phyloP scores from a whole-genome alignment of 495 filamentous ascomycete species.

The Talaromyces borbonicus region DNA sequence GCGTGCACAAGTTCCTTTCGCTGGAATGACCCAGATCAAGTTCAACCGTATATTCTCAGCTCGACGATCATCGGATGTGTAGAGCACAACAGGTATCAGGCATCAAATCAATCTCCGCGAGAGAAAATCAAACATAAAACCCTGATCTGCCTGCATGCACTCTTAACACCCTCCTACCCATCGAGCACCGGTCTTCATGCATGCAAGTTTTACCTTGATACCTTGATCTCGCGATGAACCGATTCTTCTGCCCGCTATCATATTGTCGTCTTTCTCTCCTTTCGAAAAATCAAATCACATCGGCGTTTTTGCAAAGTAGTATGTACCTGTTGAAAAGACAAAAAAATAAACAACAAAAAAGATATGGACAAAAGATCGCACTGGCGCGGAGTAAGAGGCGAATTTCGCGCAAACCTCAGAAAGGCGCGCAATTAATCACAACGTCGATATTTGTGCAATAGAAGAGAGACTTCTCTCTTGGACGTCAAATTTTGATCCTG shows the following conservation, averaged over 20 bases:
- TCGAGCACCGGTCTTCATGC: conserved; percentile 45
- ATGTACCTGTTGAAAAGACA: too few relatives aligned
- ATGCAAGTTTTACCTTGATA: conserved; percentile 31
- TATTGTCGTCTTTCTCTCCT: conserved; percentile 27
- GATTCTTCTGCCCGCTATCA: conserved; percentile 5
- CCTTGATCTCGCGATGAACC: conserved; percentile 40
- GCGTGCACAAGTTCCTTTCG: conserved; percentile 50
- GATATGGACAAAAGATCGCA: too few relatives aligned
- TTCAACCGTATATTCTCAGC: conserved; percentile 54
- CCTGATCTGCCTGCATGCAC: not conserved
- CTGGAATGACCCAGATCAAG: conserved; percentile 55
- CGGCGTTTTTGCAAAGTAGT: too few relatives aligned
- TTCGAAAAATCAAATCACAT: too few relatives aligned
- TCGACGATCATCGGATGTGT: conserved; percentile 22
- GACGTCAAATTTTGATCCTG: too few relatives aligned
- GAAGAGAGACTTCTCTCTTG: not conserved
- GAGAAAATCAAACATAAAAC: not conserved
- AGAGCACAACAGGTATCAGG: conserved; percentile 1
- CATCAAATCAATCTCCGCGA: conserved; percentile 2
- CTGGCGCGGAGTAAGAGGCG: too few relatives aligned
- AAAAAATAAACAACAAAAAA: too few relatives aligned
- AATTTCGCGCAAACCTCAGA: too few relatives aligned
- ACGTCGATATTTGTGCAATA: too few relatives aligned
- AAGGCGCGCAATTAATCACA: too few relatives aligned
- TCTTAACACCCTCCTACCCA: too few relatives aligned